Percentiles rank a stretch among this genome's conserved stretches.
Conservation (phyloP, 805 yeast genomes). For the Yamadazyma nakazawae region DNA sequence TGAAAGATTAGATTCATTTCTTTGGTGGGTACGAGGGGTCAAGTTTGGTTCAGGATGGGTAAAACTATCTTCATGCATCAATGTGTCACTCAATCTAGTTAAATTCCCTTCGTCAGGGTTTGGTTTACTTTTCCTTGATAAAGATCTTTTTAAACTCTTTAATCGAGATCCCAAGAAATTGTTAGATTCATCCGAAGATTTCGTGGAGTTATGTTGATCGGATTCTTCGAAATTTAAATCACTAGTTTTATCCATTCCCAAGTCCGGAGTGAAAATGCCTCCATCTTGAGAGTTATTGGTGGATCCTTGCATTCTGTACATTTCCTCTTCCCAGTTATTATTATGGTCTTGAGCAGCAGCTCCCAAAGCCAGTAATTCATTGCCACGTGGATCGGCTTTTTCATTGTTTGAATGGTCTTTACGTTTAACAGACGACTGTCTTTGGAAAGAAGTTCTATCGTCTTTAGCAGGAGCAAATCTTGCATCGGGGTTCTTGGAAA, state of each 20-base stretch:
- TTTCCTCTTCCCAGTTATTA: constrained; percentile 68
- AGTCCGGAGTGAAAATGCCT: constrained; percentile 30
- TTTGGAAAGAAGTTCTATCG: constrained; percentile 88
- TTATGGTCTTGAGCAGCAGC: constrained; percentile 79
- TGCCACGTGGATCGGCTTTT: constrained; percentile 29
- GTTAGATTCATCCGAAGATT: constrained; percentile 10
- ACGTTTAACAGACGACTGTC: constrained; percentile 33
- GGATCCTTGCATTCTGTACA: constrained; percentile 41
- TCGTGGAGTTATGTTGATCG: constrained; percentile 8
- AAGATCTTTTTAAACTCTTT: constrained; percentile 36
- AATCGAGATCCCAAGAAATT: constrained; percentile 38
- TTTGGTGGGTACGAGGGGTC: constrained; percentile 15
- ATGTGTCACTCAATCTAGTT: constrained; percentile 27
- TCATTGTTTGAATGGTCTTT: constrained; percentile 7
- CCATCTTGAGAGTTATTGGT: constrained; percentile 19
- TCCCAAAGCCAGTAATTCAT: constrained; percentile 71
- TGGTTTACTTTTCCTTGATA: constrained; percentile 27
- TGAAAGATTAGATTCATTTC: constrained; percentile 23
- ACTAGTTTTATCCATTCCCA: constrained; percentile 23
- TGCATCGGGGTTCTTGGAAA: constrained; percentile 84
- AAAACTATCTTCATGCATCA: constrained; percentile 14
- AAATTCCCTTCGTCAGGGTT: constrained; percentile 12
- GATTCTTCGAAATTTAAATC: constrained; percentile 6
- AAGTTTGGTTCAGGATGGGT: constrained; percentile 10
- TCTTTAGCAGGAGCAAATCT: constrained; percentile 86